These are phyloP conservation scores for Magnusiomyces magnusii DNA, from an alignment of 1,139 yeast species.

Conservation along the genomic window DNA sequence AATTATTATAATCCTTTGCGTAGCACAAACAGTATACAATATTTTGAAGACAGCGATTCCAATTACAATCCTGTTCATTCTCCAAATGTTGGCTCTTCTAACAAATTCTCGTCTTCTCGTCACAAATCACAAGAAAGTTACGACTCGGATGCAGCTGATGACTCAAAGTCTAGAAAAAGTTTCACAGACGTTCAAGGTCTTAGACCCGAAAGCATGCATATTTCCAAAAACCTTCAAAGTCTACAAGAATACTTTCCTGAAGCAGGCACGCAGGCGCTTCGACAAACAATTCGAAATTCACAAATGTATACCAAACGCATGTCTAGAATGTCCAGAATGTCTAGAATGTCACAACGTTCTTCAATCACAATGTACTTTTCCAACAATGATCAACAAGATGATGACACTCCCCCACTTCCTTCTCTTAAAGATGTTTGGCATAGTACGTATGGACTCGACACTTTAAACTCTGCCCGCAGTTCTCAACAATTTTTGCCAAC, in stretches of 20 bases:
- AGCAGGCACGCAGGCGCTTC: conserved; percentile 62
- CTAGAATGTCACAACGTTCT: conserved; percentile 27
- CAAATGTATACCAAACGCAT: conserved; percentile 56
- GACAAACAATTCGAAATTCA: conserved; percentile 76
- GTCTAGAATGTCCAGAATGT: conserved; percentile 26
- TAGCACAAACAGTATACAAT: conserved; percentile 1
- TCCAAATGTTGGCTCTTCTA: neutral
- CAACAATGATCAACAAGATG: conserved; percentile 25
- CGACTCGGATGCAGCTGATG: neutral
- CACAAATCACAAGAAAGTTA: neutral
- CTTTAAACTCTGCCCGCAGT: neutral
- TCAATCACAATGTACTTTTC: conserved; percentile 28
- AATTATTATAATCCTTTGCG: neutral
- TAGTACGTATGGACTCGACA: neutral
- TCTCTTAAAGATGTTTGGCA: conserved; percentile 12
- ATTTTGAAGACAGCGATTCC: neutral
- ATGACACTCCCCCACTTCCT: conserved; percentile 31
- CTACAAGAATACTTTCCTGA: conserved; percentile 89
- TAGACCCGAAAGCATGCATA: conserved; percentile 88
- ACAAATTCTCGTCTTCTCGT: neutral
- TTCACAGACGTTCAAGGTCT: neutral
- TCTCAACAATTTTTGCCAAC: neutral
- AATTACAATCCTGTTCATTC: neutral
- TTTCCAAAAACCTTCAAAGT: conserved; percentile 80
- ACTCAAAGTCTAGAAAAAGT: neutral